phyloP scores from a whole-genome alignment of 2,329 filamentous ascomycete species.

The Calonectria pteridis region DNA sequence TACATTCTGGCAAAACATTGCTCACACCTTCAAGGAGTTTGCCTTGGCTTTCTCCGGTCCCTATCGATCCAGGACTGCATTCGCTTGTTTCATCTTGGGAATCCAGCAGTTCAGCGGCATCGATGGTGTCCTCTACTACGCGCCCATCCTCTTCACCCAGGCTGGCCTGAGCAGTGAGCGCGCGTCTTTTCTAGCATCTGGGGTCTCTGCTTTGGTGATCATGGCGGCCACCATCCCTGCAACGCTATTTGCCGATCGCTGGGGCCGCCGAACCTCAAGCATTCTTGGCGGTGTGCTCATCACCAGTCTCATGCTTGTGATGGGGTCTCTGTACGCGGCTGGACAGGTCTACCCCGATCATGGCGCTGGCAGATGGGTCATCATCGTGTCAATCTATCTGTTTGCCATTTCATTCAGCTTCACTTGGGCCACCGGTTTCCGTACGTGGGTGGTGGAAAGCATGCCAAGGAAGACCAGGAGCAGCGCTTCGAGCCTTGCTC shows the following conservation, averaged over 20 bases:
- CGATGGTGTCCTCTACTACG: slow-evolving; percentile 73
- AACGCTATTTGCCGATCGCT: slow-evolving; percentile 65
- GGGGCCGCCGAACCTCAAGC: slow-evolving; percentile 66
- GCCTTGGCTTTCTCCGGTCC: slow-evolving; percentile 50
- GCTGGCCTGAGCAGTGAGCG: slow-evolving; percentile 67
- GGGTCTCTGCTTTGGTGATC: slow-evolving; percentile 69
- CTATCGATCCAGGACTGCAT: slow-evolving; percentile 59
- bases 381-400: slow-evolving; percentile 63
- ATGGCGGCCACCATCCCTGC: slow-evolving; percentile 67
- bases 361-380: slow-evolving; percentile 61
- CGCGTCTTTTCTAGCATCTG: slow-evolving; percentile 69
- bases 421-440: slow-evolving; percentile 66
- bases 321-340: slow-evolving; percentile 64
- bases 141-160: slow-evolving; percentile 69
- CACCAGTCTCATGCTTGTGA: slow-evolving; percentile 64
- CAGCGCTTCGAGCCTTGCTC: slow-evolving; percentile 65
- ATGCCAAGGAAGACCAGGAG: slow-evolving; percentile 67
- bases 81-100: slow-evolving; percentile 69
- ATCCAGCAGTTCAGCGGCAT: slow-evolving; percentile 73
- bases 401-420: slow-evolving; percentile 60
- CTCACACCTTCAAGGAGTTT: slow-evolving; percentile 48
- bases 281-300: slow-evolving; percentile 66
- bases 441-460: slow-evolving; percentile 68
- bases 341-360: slow-evolving; percentile 51
- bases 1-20: slow-evolving; percentile 44